Conservation (phyloP, 2,329 filamentous ascomycete species). For the Colletotrichum scovillei region DNA sequence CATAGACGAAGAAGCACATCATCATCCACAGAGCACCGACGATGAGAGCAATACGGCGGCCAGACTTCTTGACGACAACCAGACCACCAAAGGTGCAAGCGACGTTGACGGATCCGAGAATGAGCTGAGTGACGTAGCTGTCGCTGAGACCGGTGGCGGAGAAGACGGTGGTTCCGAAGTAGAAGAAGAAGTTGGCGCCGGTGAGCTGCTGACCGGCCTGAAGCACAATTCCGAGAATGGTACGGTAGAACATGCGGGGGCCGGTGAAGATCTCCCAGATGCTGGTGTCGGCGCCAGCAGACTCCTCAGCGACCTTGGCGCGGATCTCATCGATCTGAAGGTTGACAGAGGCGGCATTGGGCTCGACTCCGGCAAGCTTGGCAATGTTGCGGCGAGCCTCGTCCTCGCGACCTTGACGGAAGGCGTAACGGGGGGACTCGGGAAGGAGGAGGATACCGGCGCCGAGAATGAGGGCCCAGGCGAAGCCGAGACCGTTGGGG, state of each 20-base stretch:
- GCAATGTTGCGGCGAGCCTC: slow-evolving; percentile 62
- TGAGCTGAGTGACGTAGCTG: slow-evolving; percentile 75
- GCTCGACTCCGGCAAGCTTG: slow-evolving; percentile 54
- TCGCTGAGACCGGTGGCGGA: slow-evolving; percentile 72
- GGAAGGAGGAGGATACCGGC: slow-evolving; percentile 63
- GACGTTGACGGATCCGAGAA: slow-evolving; percentile 76
- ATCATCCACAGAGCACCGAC: slow-evolving; percentile 71
- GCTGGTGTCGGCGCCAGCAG: slow-evolving; percentile 54
- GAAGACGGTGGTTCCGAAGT: slow-evolving; percentile 76
- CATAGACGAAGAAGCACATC: slow-evolving; percentile 60
- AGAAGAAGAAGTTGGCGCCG: slow-evolving; percentile 76
- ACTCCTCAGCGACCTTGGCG: slow-evolving; percentile 61
- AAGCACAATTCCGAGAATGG: slow-evolving; percentile 69
- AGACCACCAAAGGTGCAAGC: slow-evolving; percentile 73
- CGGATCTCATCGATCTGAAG: slow-evolving; percentile 64
- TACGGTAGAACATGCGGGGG: slow-evolving; percentile 74
- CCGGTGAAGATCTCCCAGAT: slow-evolving; percentile 74
- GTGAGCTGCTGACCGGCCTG: slow-evolving; percentile 77
- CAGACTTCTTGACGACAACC: slow-evolving; percentile 73
- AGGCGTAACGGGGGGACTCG: slow-evolving; percentile 65
- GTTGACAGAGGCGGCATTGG: slow-evolving; percentile 53
- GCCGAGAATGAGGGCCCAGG: slow-evolving; percentile 65
- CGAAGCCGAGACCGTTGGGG: slow-evolving; percentile 66
- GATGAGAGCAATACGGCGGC: slow-evolving; percentile 73
- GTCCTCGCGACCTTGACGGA: slow-evolving; percentile 56